These are phyloP conservation scores for Auricularia auricula-judae DNA, from an alignment of 768 basidiomycete genomes.

Conservation along the genomic window DNA sequence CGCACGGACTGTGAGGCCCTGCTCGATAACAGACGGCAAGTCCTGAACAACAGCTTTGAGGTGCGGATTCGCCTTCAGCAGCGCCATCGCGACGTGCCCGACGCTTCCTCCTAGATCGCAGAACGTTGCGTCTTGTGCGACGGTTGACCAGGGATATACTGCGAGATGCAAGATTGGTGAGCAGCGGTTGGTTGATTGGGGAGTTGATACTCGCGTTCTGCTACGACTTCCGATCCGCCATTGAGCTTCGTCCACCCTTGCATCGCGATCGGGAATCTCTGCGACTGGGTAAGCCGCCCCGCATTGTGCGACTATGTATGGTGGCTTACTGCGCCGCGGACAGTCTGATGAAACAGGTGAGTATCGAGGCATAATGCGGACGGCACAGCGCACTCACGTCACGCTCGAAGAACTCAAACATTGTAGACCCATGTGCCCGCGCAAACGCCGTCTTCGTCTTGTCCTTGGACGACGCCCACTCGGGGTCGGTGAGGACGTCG, in stretches of 20 bases:
- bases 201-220: too few species aligned
- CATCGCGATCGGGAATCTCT: too few species aligned
- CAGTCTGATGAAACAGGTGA: too few species aligned
- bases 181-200: neutral
- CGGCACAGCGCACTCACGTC: neutral
- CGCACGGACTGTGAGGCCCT: slow-evolving; percentile 1
- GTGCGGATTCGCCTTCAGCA: slow-evolving; percentile 1
- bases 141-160: slow-evolving; percentile 6
- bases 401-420: neutral
- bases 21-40: slow-evolving; percentile 2
- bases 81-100: slow-evolving; percentile 5
- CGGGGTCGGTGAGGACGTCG: slow-evolving; percentile 26
- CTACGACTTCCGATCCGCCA: too few species aligned
- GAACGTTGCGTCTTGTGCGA: neutral
- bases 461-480: slow-evolving; percentile 4
- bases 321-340: too few species aligned
- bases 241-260: too few species aligned
- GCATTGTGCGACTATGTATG: too few species aligned
- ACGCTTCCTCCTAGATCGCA: slow-evolving; percentile 9
- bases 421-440: neutral
- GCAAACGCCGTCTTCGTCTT: neutral
- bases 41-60: slow-evolving; percentile 7
- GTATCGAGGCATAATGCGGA: neutral
- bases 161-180: neutral
- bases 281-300: too few species aligned